A percentile compares a stretch with the other conserved stretches of the same genome.
These are phyloP conservation scores for Neostapfia colusana DNA, from an alignment of 176 grass and related monocot species.

Conservation along the genomic window DNA sequence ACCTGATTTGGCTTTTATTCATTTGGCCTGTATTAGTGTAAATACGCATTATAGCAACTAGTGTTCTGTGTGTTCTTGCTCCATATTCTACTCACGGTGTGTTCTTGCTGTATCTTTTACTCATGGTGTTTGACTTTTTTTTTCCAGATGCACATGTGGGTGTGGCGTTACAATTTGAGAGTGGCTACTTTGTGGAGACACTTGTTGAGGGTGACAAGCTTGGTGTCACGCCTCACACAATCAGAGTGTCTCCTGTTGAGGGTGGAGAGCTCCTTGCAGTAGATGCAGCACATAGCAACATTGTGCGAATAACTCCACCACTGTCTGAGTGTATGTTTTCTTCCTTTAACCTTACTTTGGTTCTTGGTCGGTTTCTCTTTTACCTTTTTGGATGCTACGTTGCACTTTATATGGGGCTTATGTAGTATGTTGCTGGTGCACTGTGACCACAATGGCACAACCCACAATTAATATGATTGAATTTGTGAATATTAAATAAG, in stretches of 20 bases:
- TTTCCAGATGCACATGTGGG: slow-evolving; percentile 65
- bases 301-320: slow-evolving; percentile 89
- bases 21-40: neutral
- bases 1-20: neutral
- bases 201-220: slow-evolving; percentile 90
- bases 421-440: neutral
- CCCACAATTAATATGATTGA: neutral
- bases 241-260: slow-evolving; percentile 81
- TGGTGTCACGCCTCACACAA: slow-evolving; percentile 82
- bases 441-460: neutral
- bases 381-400: neutral
- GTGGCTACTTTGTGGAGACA: slow-evolving; percentile 92
- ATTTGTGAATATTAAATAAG: neutral
- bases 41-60: neutral
- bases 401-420: neutral
- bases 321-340: slow-evolving; percentile 80
- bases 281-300: slow-evolving; percentile 78
- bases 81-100: slow-evolving; percentile 17
- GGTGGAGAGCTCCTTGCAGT: slow-evolving; percentile 90
- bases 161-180: slow-evolving; percentile 69
- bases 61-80: neutral
- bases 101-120: neutral
- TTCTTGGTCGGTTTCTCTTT: slow-evolving; percentile 9
- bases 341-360: neutral
- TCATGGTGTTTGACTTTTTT: slow-evolving; percentile 14